Evolutionary conservation across 2,329 filamentous ascomycete genomes (phyloP), one percentile per base, ranked within the genome.

Genomic region (Endoconidiophora laricicola): DNA sequence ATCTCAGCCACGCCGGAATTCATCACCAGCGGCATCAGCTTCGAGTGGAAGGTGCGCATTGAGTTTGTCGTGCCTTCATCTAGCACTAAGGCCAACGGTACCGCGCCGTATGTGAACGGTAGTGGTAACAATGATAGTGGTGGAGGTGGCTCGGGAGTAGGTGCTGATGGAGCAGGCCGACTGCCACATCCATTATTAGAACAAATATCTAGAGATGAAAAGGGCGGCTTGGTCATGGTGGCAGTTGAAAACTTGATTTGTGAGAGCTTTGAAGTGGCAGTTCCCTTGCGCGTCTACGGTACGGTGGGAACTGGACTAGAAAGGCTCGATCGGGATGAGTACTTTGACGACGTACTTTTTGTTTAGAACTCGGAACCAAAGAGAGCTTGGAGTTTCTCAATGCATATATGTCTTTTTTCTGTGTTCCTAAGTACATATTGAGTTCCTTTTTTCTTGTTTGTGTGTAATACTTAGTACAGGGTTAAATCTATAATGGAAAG

Each of bases 251-350:
- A 79, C 55, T 59, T 94, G 47, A 73, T 79, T 6, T 90, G 86
- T 58, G 87, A 94, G 67, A 93, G 84, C 58, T 94, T 94, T 64
- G 87, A 94, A 63, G 83, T 94, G 43, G 78, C 79, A 33, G 86
- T 94, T 43, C 87, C 87, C 23, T 67, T 95, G 56, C 77, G 79
- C 46, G 83, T 95, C 7, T 94, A 93, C 59, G 78, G 78, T 39
- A 74, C 76, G 16, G 69, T 75, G 36, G 72, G 73, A 52, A 73
- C 67, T 48, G 74, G 74, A 6, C 60, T 78, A 52, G 75, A 78
- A 60, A 67, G 67, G 54, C 59, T 76, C 48, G 74, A 77, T 59
- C 63, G 72, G 49, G 74, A 77, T 43, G 71, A 75, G 58, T 71
- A 67, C 33, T 61, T 66, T 23, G 71, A 72, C 45, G 69, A 72